Conservation (phyloP, 441 rosid species). For the Hura crepitans region DNA sequence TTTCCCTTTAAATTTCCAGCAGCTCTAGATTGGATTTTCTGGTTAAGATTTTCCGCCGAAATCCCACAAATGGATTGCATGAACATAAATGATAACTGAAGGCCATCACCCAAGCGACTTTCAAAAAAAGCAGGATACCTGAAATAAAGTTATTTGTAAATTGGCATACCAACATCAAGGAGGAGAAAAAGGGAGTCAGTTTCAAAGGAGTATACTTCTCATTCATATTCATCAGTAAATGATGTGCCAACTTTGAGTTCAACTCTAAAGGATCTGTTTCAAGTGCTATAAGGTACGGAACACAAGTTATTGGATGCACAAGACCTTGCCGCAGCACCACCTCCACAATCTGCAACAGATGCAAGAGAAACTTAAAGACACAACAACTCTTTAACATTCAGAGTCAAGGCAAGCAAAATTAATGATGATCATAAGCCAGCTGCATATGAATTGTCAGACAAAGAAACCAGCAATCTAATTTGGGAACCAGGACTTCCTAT, state of each 20-base stretch:
- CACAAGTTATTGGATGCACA: conserved; percentile 99
- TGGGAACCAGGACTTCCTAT: background rate
- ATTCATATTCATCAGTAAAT: conserved; percentile 97
- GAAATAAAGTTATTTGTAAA: conserved; percentile 33
- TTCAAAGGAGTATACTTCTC: conserved; percentile 65
- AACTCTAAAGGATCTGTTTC: conserved; percentile 94
- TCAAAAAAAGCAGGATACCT: conserved; percentile 98
- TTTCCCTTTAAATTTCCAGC: conserved; percentile 61
- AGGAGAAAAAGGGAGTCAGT: background rate
- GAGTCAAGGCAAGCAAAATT: background rate
- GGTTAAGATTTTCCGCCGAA: conserved; percentile 43
- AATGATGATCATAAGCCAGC: background rate
- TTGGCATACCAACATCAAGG: conserved; percentile 13
- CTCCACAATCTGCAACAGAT: conserved; percentile 82
- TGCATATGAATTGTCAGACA: background rate
- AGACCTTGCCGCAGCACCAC: conserved; percentile 97
- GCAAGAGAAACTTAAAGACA: conserved; percentile 13
- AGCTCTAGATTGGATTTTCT: conserved; percentile 51
- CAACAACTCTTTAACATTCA: conserved; percentile 5
- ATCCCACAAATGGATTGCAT: conserved; percentile 52
- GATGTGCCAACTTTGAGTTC: conserved; percentile 96
- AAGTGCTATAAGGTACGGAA: conserved; percentile 95
- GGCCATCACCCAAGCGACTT: conserved; percentile 98
- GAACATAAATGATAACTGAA: conserved; percentile 86
- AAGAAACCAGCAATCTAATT: background rate